phyloP scores from a whole-genome alignment of 495 filamentous ascomycete genomes.

The Podospora appendiculata region DNA sequence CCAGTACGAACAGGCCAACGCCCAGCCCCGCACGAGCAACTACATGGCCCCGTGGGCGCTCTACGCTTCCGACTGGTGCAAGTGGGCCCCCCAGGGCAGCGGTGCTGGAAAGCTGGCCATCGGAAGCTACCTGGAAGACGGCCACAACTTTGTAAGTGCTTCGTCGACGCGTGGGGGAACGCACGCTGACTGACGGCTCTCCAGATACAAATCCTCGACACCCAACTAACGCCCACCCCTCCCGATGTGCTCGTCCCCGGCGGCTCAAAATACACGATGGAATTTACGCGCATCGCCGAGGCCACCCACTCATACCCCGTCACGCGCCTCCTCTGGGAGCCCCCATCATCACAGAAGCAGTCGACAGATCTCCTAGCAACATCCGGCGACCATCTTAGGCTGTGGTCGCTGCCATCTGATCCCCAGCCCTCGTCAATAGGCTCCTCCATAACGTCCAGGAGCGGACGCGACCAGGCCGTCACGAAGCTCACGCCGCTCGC shows the following conservation, averaged over 20 bases:
- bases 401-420: conserved; percentile 81
- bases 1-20: conserved; percentile 44
- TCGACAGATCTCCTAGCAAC: conserved; percentile 95
- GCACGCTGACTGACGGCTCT: no score
- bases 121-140: conserved; percentile 94
- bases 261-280: conserved; percentile 64
- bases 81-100: conserved; percentile 79
- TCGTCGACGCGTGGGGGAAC: background rate
- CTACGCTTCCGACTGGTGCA: conserved; percentile 98
- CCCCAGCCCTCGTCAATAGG: conserved; percentile 39
- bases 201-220: conserved; percentile 97
- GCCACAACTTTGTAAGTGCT: conserved; percentile 85
- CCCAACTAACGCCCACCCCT: conserved; percentile 64
- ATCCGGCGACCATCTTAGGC: conserved; percentile 87
- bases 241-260: conserved; percentile 64
- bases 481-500: conserved; percentile 92
- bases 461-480: conserved; percentile 53
- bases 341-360: conserved; percentile 91
- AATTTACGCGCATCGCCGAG: conserved; percentile 93
- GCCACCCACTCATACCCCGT: conserved; percentile 97
- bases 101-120: conserved; percentile 87
- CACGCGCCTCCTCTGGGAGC: conserved; percentile 94
- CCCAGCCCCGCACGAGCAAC: conserved; percentile 56
- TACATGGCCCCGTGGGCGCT: conserved; percentile 93
- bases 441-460: conserved; percentile 69